Base-by-base conservation (phyloP, 2,329 filamentous ascomycete genomes). In the Botrytis aclada region DNA sequence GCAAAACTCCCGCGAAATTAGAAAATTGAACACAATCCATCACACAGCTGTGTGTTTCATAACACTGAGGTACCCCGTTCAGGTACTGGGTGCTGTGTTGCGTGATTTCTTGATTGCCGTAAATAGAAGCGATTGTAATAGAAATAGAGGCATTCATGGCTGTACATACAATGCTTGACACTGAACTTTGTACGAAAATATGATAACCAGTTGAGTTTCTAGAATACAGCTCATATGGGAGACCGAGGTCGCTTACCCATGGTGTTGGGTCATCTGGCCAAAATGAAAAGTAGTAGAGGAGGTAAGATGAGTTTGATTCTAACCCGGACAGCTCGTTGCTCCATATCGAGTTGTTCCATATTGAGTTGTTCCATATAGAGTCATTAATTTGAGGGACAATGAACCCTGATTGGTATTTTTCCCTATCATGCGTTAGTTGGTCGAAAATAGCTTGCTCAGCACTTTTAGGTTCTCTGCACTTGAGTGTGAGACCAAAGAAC, bases 401-500 rank as follows among this genome's bases (percentile, higher is more conserved):
- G 20, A 43, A 65, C 18, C 0, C 9, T n/a, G 18, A 14, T 29
- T 63, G 7, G 22, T 0, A 45, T n/a, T 29, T 6, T 16, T 65
- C 62, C 29, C 22, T 41, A 65, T 65, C 3, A 14, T 16, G 25
- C 51, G 12, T 14, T 16, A n/a, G 51, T 54, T 54, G 51, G 29
- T n/a, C 51, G 16, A 54, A 54, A 7, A 12, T 54, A 54, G 51
- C 25, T 54, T 54, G 51, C 51, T 54, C 51, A 54, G 10, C 47
- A 20, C 3, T 25, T 37, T 74, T 70, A 5, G 73, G 47, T 7
- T 41, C 39, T 29, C 65, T 51, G 43, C 74, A 76, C 66, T 74
- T 61, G 7, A 76, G 39, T 0, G 65, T 69, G 18, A 75, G 76
- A 22, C 76, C 76, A 43, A 74, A 73, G 43, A 75, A 77, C 37